These are phyloP conservation scores for Penicillium egyptiacum DNA, from an alignment of 495 filamentous ascomycete species.

Conservation along the genomic window DNA sequence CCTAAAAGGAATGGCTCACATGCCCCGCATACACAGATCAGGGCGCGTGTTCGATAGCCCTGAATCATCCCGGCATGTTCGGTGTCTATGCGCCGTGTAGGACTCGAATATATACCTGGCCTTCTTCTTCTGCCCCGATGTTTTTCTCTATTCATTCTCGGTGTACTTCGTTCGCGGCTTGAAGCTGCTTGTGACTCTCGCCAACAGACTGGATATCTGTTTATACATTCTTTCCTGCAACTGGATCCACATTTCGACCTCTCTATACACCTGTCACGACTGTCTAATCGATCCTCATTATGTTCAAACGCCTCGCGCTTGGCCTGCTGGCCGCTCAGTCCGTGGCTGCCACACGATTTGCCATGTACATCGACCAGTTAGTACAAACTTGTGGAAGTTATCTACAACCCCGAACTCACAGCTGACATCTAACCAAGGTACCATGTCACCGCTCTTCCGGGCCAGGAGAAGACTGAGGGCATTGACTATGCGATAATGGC, in stretches of 20 bases:
- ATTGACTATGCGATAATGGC: constrained; percentile 63
- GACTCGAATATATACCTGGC: constrained; percentile 4
- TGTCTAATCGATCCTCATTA: constrained; percentile 9
- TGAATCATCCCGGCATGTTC: constrained; percentile 14
- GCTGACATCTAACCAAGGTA: constrained; percentile 24
- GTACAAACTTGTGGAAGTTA: constrained; percentile 2
- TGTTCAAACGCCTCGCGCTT: constrained; percentile 33
- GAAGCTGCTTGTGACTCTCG: constrained; percentile 1
- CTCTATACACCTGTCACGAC: not conserved
- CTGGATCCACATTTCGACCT: not conserved
- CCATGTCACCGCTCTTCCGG: constrained; percentile 32
- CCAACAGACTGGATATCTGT: constrained; percentile 1
- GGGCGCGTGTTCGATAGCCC: not conserved
- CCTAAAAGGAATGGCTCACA: constrained; percentile 14
- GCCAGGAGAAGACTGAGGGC: constrained; percentile 25
- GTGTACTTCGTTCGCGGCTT: not conserved
- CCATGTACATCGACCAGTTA: constrained; percentile 45
- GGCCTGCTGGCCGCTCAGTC: constrained; percentile 37
- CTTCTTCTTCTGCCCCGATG: not conserved
- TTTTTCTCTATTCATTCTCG: not conserved
- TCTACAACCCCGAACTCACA: not conserved
- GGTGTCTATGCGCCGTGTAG: not conserved
- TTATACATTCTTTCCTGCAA: not conserved
- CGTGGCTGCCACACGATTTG: constrained; percentile 33
- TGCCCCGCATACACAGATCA: constrained; percentile 4